Conservation (phyloP, 306 rosid species). For the Quercus rubra region DNA sequence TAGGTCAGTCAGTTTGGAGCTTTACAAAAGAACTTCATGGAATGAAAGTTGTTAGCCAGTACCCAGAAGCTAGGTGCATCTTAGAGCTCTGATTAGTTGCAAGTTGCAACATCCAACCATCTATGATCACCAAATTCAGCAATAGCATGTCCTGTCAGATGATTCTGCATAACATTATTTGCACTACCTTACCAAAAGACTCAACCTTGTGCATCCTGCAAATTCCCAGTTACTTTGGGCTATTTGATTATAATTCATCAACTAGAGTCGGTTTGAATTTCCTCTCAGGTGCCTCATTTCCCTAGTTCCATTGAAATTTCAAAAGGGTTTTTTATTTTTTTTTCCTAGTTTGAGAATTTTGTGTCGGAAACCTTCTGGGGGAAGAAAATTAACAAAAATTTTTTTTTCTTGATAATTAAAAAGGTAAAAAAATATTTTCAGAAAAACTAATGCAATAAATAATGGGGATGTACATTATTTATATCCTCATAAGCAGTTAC, state of each 20-base stretch:
- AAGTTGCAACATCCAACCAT: not conserved
- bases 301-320: not conserved
- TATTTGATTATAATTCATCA: not conserved
- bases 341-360: not conserved
- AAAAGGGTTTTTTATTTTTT: not conserved
- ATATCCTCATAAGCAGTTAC: not conserved
- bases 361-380: too few species aligned
- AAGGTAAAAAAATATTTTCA: not conserved
- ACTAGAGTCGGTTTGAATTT: not conserved
- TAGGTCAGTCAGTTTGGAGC: not conserved
- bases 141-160: not conserved
- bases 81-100: not conserved
- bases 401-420: not conserved
- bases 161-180: not conserved
- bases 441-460: not conserved
- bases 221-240: not conserved
- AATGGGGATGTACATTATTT: not conserved
- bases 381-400: not conserved
- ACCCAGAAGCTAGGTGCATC: not conserved
- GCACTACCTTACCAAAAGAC: not conserved
- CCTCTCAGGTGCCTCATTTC: not conserved
- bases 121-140: not conserved
- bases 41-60: not conserved
- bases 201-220: not conserved
- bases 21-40: not conserved